Evolutionary conservation across 768 basidiomycete genomes (phyloP).

Genomic region (Punctularia strigosozonata): DNA sequence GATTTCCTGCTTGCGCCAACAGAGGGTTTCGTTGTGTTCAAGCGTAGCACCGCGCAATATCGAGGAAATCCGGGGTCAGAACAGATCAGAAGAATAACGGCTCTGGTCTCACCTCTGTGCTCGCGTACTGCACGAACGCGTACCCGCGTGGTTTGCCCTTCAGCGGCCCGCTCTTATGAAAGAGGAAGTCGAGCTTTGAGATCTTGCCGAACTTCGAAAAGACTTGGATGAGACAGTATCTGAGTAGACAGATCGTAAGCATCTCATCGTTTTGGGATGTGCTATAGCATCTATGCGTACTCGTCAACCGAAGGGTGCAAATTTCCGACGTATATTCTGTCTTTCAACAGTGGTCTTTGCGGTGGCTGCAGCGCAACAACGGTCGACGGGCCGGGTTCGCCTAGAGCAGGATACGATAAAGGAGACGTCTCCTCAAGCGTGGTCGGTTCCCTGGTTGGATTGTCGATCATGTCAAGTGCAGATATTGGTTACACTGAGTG

Average conservation of each 20-base stretch:
- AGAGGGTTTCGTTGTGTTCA: background rate
- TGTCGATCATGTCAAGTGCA: no score
- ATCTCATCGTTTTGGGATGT: background rate
- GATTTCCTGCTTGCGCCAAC: constrained; percentile 5
- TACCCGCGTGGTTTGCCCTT: constrained; percentile 94
- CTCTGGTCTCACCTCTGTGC: constrained; percentile 57
- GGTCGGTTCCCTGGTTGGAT: no score
- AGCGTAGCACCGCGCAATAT: constrained; percentile 5
- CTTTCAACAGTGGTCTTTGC: constrained; percentile 31
- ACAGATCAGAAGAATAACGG: constrained; percentile 11
- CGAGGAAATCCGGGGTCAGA: constrained; percentile 40
- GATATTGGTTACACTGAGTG: no score
- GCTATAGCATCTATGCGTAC: constrained; percentile 29
- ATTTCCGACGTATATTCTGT: constrained; percentile 86
- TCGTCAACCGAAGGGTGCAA: constrained; percentile 81
- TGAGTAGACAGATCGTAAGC: constrained; percentile 17
- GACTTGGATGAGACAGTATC: constrained; percentile 79
- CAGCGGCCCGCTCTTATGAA: constrained; percentile 82
- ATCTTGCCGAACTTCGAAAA: constrained; percentile 91
- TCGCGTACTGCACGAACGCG: constrained; percentile 82
- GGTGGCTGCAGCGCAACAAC: constrained; percentile 3
- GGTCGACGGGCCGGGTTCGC: background rate
- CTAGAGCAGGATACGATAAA: background rate
- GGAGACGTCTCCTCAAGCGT: no score
- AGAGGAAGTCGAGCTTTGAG: constrained; percentile 86